These are phyloP conservation scores for Oldenlandia corymbosa DNA, from an alignment of 257 asterid species.

Conservation along the genomic window DNA sequence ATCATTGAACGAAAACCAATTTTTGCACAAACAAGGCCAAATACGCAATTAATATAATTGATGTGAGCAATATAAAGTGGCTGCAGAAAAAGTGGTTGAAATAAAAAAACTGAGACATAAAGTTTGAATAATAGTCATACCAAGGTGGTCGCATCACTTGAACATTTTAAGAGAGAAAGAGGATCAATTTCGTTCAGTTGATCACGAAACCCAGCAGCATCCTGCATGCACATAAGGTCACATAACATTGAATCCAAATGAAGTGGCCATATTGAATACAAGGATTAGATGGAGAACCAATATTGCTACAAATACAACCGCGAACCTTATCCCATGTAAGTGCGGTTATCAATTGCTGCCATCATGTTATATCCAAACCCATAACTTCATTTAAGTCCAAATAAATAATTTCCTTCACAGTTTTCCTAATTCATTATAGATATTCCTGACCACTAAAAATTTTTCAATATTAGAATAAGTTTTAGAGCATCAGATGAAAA, in stretches of 20 bases:
- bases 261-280: constrained; percentile 2
- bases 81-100: not conserved
- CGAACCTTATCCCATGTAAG: too few species aligned
- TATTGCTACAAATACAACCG: not conserved
- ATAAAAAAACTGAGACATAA: not conserved
- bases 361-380: too few species aligned
- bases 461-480: too few species aligned
- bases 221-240: constrained; percentile 32
- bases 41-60: not conserved
- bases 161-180: constrained; percentile 57
- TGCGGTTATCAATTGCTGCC: too few species aligned
- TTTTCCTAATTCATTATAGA: too few species aligned
- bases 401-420: too few species aligned
- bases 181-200: constrained; percentile 65
- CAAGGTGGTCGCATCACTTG: constrained; percentile 78
- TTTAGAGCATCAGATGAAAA: too few species aligned
- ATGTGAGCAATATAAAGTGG: not conserved
- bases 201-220: constrained; percentile 55
- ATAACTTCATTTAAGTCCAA: too few species aligned
- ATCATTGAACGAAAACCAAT: too few species aligned
- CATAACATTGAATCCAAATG: not conserved
- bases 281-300: not conserved
- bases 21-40: not conserved
- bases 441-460: too few species aligned
- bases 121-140: constrained; percentile 29